These are phyloP conservation scores for Grifola frondosa DNA, from an alignment of 1,284 basidiomycete genomes.

Conservation along the genomic window DNA sequence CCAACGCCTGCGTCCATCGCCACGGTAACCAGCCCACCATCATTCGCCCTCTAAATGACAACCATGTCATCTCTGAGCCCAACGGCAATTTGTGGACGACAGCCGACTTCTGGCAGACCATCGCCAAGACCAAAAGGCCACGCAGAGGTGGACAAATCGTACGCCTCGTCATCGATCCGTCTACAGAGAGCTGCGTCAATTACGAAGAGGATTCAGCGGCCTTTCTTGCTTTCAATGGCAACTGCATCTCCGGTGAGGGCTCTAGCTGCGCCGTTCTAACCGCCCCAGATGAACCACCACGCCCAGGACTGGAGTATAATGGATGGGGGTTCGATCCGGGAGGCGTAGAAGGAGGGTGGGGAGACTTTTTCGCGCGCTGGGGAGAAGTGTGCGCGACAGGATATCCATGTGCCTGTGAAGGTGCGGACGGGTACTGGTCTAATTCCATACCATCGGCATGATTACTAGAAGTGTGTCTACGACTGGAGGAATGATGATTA, in stretches of 20 bases:
- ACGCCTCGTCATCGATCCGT: too few species aligned
- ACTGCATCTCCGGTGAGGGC: constrained; percentile 32
- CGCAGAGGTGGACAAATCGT: too few species aligned
- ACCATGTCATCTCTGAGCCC: too few species aligned
- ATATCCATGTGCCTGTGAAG: neutral
- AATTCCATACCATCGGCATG: neutral
- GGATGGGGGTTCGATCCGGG: constrained; percentile 2
- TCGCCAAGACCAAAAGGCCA: too few species aligned
- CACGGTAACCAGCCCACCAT: too few species aligned
- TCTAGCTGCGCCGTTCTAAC: constrained; percentile 32
- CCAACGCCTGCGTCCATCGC: too few species aligned
- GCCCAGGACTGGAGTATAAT: constrained; percentile 1
- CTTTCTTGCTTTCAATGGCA: too few species aligned
- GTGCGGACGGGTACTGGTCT: neutral
- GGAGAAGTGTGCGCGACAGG: constrained; percentile 1
- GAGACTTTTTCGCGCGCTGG: constrained; percentile 1
- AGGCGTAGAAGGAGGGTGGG: neutral
- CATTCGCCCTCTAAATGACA: too few species aligned
- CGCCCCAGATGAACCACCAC: constrained; percentile 1
- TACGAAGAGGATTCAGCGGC: too few species aligned
- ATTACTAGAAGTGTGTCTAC: neutral
- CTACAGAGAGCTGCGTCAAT: too few species aligned
- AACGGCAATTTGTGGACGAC: too few species aligned
- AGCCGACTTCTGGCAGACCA: too few species aligned
- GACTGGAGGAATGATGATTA: neutral